These are phyloP conservation scores for Fistulinella prunicolor DNA, from an alignment of 768 basidiomycete species.

Conservation along the genomic window DNA sequence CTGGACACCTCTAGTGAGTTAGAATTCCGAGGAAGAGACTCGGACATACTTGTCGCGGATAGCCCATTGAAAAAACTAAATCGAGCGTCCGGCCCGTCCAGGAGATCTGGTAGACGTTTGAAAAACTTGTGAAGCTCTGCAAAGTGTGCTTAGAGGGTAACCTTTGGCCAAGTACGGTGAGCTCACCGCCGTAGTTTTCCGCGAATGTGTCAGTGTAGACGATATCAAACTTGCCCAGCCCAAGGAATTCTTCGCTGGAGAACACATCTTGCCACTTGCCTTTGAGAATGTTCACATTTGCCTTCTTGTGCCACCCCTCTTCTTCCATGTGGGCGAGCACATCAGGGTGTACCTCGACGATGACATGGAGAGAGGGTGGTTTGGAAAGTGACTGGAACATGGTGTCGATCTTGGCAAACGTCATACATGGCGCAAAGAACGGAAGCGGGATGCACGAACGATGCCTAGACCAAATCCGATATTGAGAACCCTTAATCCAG, in stretches of 20 bases:
- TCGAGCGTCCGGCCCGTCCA: constrained; percentile 68
- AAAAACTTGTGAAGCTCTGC: constrained; percentile 79
- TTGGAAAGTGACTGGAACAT: constrained; percentile 67
- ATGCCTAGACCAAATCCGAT: constrained; percentile 95
- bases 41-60: constrained; percentile 80
- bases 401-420: constrained; percentile 63
- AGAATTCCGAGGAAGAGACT: not conserved
- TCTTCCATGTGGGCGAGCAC: constrained; percentile 80
- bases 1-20: constrained; percentile 38
- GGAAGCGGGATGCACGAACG: constrained; percentile 39
- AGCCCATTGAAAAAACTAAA: constrained; percentile 98
- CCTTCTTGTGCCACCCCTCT: constrained; percentile 74
- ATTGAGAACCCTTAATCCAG: constrained; percentile 71
- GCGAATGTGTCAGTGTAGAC: constrained; percentile 94
- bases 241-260: constrained; percentile 53
- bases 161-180: not conserved
- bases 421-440: constrained; percentile 6
- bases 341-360: constrained; percentile 92
- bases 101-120: constrained; percentile 69
- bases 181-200: constrained; percentile 69
- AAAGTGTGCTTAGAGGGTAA: not conserved
- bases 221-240: constrained; percentile 76
- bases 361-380: constrained; percentile 72
- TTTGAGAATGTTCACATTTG: constrained; percentile 76
- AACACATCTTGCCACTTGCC: constrained; percentile 94